Conservation (phyloP, 192 early-diverging fungal species). For the Gonapodya prolifera region DNA sequence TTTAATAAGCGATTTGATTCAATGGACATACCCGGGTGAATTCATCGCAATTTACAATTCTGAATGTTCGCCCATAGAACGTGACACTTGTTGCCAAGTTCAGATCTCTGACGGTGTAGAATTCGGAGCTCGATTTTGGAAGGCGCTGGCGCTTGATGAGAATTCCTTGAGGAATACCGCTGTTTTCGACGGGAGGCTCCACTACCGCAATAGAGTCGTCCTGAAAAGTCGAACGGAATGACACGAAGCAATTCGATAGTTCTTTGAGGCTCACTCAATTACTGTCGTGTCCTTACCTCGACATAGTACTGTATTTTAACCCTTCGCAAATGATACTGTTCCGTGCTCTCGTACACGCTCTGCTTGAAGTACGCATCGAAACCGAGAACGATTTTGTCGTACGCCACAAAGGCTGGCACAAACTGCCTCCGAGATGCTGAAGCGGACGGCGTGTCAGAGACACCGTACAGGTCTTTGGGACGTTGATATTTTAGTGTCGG, state of each 20-base stretch:
- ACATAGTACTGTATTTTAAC: conserved; percentile 6
- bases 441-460: neutral
- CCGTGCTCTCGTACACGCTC: conserved; percentile 42
- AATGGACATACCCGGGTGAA: conserved; percentile 34
- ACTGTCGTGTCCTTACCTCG: neutral
- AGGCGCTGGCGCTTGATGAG: conserved; percentile 48
- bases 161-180: conserved; percentile 46
- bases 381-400: conserved; percentile 49
- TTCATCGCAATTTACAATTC: conserved; percentile 41
- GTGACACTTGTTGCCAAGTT: conserved; percentile 42
- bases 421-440: too few relatives aligned
- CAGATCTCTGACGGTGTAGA: conserved; percentile 35
- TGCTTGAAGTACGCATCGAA: conserved; percentile 54
- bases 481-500: neutral
- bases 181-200: conserved; percentile 49
- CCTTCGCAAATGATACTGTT: conserved; percentile 47
- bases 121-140: conserved; percentile 36
- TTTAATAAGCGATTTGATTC: neutral
- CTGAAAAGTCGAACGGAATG: too few relatives aligned
- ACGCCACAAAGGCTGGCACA: conserved; percentile 42
- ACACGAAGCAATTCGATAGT: neutral
- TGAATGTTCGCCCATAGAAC: conserved; percentile 50
- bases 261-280: neutral
- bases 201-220: conserved; percentile 53
- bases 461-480: neutral